Conservation (phyloP, 495 filamentous ascomycete species). For the Astrothelium subdiscretum region DNA sequence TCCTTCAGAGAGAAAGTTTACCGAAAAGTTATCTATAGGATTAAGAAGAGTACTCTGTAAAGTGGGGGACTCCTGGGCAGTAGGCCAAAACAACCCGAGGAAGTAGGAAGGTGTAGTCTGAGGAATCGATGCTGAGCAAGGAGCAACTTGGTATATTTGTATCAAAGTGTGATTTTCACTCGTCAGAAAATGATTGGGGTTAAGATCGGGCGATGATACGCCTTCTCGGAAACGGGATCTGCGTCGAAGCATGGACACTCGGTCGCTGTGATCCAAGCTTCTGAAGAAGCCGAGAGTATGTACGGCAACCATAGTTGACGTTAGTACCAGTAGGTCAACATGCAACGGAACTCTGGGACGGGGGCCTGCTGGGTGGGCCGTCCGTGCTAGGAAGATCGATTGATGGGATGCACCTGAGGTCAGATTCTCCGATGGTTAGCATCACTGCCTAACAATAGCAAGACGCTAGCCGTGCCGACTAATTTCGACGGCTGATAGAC, state of each 20-base stretch:
- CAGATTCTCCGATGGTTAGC: slow-evolving; percentile 3
- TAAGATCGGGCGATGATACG: slow-evolving; percentile 19
- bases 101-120: slow-evolving; percentile 5
- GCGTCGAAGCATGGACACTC: slow-evolving; percentile 5
- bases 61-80: background rate
- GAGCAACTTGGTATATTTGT: slow-evolving; percentile 20
- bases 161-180: slow-evolving; percentile 2
- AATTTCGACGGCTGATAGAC: background rate
- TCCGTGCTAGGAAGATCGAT: background rate
- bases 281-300: slow-evolving; percentile 13
- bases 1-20: background rate
- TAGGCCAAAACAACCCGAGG: slow-evolving; percentile 3
- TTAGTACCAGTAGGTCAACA: background rate
- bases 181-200: slow-evolving; percentile 1
- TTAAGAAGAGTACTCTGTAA: background rate
- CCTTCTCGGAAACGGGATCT: slow-evolving; percentile 17
- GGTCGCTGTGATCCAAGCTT: background rate
- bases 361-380: background rate
- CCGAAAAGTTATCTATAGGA: background rate
- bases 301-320: slow-evolving; percentile 19
- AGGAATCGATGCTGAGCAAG: slow-evolving; percentile 8
- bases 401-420: background rate
- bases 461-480: background rate
- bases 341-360: slow-evolving; percentile 2
- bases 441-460: slow-evolving; percentile 4